Base-by-base conservation (phyloP, 2,329 filamentous ascomycete genomes). In the Epichloe elymi region DNA sequence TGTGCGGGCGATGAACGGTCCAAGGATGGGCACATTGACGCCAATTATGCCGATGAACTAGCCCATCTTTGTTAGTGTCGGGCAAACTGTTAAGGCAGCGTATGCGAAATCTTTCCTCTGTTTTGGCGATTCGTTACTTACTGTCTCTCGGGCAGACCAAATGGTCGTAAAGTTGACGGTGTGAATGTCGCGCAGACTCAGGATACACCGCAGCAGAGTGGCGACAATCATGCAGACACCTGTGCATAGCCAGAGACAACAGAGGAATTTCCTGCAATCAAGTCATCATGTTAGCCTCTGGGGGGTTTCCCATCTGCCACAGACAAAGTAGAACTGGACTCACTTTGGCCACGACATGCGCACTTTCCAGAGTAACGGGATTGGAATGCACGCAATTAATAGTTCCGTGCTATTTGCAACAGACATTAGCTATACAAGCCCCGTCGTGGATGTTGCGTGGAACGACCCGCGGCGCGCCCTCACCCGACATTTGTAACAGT, bases 1-100 rank as follows among this genome's bases (percentile, higher is more conserved):
- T 35, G 17, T 33, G 17, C 45, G 50, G 19, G 33, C 6, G 10
- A 33, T 6, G n/a, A 15, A 15, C 11, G 46, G 46, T 20, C 46
- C 46, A 12, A 48, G 20, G 19, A 62, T 62, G 2, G 69, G 65
- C n/a, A 65, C 61, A 51, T 70, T 71, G 47, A 70, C 66, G 44
- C 67, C 67, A 37, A 73, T 64, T 46, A 71, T 68, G n/a, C 62
- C 69, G 35, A 72, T 64, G 41, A 73, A 71, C 65, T 69, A 46
- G n/a, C n/a, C 12, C 8, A 30, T 30, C 30, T 30, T 30, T 30
- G 30, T 30, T 30, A 30, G 30, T 30, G 30, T 30, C 30, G 30
- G 3, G 8, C 30, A 30, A 4, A 30, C 8, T 30, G 30, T 30
- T 30, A 10, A 30, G 30, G 30, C 30, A 30, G 30, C 3, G 12